Evolutionary conservation across 805 yeast species (phyloP).

Genomic region (Candida ovalis): DNA sequence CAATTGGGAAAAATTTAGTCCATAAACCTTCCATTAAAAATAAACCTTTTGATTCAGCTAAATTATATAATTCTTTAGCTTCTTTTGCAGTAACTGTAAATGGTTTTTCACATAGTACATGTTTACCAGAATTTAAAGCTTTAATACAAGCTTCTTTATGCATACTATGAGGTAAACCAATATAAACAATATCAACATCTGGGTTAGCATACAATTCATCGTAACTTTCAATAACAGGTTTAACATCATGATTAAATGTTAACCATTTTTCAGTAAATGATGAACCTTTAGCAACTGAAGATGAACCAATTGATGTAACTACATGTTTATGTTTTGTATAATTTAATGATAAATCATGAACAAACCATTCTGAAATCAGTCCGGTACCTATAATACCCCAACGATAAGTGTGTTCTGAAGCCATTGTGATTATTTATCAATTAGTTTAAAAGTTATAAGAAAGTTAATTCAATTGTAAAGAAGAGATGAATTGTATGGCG

Average conservation of each 20-base stretch:
- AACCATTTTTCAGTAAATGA: slow-evolving; percentile 26
- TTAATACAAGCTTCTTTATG: slow-evolving; percentile 39
- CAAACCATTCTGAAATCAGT: slow-evolving; percentile 43
- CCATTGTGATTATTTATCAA: slow-evolving; percentile 1
- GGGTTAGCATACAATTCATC: slow-evolving; percentile 41
- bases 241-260: slow-evolving; percentile 14
- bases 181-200: slow-evolving; percentile 45
- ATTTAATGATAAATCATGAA: slow-evolving; percentile 30
- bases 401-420: background rate
- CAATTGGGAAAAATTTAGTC: slow-evolving; percentile 52
- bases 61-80: slow-evolving; percentile 36
- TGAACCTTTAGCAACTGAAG: slow-evolving; percentile 34
- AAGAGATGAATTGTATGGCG: no score
- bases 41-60: slow-evolving; percentile 40
- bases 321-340: slow-evolving; percentile 25
- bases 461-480: no score
- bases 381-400: slow-evolving; percentile 54
- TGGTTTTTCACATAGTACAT: slow-evolving; percentile 55
- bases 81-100: slow-evolving; percentile 45
- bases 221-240: slow-evolving; percentile 28
- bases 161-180: slow-evolving; percentile 52
- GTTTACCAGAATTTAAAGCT: slow-evolving; percentile 42
- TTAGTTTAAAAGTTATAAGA: no score
- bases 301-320: slow-evolving; percentile 40
- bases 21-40: slow-evolving; percentile 60